Evolutionary conservation across 1,284 basidiomycete species (phyloP), one percentile per base, ranked within the genome.

Genomic region (Marasmius sp.): DNA sequence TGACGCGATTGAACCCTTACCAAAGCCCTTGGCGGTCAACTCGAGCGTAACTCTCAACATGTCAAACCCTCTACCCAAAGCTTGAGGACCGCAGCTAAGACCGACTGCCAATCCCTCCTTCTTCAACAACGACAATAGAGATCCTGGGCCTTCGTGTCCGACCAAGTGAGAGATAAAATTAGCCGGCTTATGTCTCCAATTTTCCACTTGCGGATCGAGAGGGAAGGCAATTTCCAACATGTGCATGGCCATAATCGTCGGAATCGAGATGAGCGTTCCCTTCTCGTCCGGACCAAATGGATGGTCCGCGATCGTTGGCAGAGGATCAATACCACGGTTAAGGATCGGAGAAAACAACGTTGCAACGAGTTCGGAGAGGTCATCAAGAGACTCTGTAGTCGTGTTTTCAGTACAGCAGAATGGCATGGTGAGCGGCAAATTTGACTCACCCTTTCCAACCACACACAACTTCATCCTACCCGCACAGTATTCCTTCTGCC

Each of bases 81-180:
- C 82, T 62, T 92, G 89, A 2, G 86, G 81, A 3, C 93, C 94
- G 47, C 89, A 84, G 61, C 85, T 88, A 52, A 99, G 80, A 22
- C 82, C 82, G 61, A 93, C 95, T 56, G 92, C 87, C 96, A 96
- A 98, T 5, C 96, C 95, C 71, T 92, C 91, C 67, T 85, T 81
- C 79, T 98, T 99, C 64, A 99, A 81, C 74, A 95, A 94, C 1
- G 94, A 94, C 67, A 96, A 85, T 48, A 99, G 79, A 0, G 95
- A 98, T 1, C 97, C 97, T 43, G 92, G 88, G 3, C 97, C 98
- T 78, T 99, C 98, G 74, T 99, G 97, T 0, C 97, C 97, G 54
- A 98, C 77, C 71, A 97, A 90, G 74, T 98, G 94, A 2, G 88
- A 84, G 18, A 99, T 72, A 73, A 95, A 92, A 65, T 86, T 79